phyloP scores from a whole-genome alignment of 192 early-diverging fungal species.

The Lobosporangium transversale region DNA sequence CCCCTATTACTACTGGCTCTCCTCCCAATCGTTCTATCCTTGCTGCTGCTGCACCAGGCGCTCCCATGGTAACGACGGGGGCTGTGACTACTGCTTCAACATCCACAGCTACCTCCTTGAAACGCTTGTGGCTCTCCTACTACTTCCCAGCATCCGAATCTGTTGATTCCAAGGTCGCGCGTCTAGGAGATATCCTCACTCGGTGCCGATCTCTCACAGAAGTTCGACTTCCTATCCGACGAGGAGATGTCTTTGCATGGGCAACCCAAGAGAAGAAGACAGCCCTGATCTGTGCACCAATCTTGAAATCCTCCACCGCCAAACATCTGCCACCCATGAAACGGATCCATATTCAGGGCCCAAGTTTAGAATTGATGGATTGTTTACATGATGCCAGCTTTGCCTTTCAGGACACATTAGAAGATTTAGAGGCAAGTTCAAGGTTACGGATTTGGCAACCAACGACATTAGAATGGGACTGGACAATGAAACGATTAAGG shows the following conservation, averaged over 20 bases:
- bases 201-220: constrained; percentile 24
- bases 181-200: constrained; percentile 10
- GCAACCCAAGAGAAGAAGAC: constrained; percentile 23
- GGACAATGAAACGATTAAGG: constrained; percentile 10
- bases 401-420: constrained; percentile 40
- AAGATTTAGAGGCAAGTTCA: constrained; percentile 30
- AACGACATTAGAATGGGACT: constrained; percentile 15
- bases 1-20: neutral
- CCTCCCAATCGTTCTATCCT: neutral
- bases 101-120: neutral
- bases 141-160: constrained; percentile 19
- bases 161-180: constrained; percentile 4
- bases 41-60: neutral
- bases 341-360: constrained; percentile 27
- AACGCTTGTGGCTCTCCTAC: constrained; percentile 9
- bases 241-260: constrained; percentile 32
- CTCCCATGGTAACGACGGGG: neutral
- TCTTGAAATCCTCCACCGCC: constrained; percentile 17
- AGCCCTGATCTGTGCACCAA: constrained; percentile 33
- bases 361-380: constrained; percentile 35
- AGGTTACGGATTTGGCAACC: constrained; percentile 35
- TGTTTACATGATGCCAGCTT: constrained; percentile 26
- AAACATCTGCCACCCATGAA: constrained; percentile 20
- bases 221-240: constrained; percentile 24
- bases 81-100: neutral